phyloP scores from a whole-genome alignment of 202 grass and related monocot species.

The Setaria viridis region DNA sequence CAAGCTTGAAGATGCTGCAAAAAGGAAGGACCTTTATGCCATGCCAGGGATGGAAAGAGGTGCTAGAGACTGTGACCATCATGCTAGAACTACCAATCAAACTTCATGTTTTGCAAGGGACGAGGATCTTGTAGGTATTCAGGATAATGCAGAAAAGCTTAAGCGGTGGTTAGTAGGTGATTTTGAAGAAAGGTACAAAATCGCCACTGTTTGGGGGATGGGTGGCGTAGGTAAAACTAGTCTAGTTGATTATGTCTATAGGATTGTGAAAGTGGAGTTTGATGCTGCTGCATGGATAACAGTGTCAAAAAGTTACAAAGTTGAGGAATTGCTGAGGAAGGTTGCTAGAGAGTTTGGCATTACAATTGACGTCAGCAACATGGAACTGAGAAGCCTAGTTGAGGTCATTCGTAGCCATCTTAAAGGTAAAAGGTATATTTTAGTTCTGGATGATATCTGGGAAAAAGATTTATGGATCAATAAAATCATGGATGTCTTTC shows the following conservation, averaged over 20 bases:
- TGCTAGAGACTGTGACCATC: no score
- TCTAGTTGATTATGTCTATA: constrained; percentile 45
- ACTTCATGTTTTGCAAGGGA: constrained; percentile 24
- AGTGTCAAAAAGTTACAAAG: constrained; percentile 21
- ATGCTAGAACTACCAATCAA: neutral
- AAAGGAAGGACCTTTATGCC: neutral
- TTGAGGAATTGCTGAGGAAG: constrained; percentile 19
- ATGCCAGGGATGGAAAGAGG: no score
- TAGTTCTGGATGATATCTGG: constrained; percentile 58
- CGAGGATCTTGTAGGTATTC: constrained; percentile 58
- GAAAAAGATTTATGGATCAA: constrained; percentile 11
- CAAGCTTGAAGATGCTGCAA: neutral
- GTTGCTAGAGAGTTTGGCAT: neutral
- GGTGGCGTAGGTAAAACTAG: constrained; percentile 48
- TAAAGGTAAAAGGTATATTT: constrained; percentile 18
- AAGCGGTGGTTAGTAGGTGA: neutral
- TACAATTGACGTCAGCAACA: neutral
- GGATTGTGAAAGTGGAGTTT: neutral
- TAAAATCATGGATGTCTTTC: constrained; percentile 13
- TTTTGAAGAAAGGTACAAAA: neutral
- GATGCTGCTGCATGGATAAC: constrained; percentile 26
- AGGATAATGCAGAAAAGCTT: constrained; percentile 4
- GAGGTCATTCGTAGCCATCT: neutral
- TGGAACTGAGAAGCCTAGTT: neutral
- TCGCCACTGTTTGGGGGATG: constrained; percentile 41